These are phyloP conservation scores for Oryza coarctata DNA, from an alignment of 176 grass and related monocot species.

Conservation along the genomic window DNA sequence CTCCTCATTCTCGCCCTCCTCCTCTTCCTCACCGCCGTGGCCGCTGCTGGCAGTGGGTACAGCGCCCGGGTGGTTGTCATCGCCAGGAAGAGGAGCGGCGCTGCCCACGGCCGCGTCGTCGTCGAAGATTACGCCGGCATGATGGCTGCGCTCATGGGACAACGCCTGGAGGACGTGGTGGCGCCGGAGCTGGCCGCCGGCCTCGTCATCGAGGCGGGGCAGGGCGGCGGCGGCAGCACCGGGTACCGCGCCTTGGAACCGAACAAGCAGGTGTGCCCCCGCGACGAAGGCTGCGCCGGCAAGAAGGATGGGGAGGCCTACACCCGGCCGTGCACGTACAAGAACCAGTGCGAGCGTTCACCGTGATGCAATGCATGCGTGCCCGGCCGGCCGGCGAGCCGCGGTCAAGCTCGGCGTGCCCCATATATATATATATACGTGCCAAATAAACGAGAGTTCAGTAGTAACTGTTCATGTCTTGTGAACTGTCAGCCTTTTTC, in stretches of 20 bases:
- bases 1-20: background rate
- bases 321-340: conserved; percentile 20
- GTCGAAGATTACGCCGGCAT: too few species aligned
- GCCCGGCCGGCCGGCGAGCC: too few species aligned
- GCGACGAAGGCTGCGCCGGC: background rate
- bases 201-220: background rate
- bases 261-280: background rate
- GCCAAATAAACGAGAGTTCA: too few species aligned
- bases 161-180: background rate
- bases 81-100: background rate
- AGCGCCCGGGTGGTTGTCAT: background rate
- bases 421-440: too few species aligned
- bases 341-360: background rate
- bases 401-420: too few species aligned
- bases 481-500: too few species aligned
- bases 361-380: too few species aligned
- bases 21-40: background rate
- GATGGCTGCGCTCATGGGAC: background rate
- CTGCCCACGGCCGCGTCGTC: too few species aligned
- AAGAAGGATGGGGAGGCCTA: background rate
- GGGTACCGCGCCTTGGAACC: background rate
- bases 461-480: too few species aligned
- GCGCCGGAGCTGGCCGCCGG: background rate
- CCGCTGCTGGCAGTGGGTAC: background rate
- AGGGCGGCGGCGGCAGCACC: too few species aligned